These are phyloP conservation scores for Lasiosphaeriaceae sp. DNA, from an alignment of 495 filamentous ascomycete species.

Conservation along the genomic window DNA sequence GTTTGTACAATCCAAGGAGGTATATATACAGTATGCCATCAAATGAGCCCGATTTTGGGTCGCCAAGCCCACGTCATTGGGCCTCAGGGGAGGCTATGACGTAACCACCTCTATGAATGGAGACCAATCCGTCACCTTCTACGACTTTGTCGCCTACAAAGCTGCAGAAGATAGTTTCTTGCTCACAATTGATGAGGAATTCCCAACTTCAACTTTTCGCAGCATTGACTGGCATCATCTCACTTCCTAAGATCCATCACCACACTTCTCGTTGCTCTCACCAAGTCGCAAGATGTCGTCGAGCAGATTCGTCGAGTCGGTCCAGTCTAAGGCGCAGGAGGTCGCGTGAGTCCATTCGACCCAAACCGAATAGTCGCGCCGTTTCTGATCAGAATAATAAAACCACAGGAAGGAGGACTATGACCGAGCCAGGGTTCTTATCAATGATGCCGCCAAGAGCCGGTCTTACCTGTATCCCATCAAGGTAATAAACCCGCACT, in stretches of 20 bases:
- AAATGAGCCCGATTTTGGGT: slow-evolving; percentile 6
- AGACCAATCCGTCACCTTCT: too few species aligned
- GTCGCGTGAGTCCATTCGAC: slow-evolving; percentile 38
- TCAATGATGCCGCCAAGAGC: slow-evolving; percentile 63
- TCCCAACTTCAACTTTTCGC: too few species aligned
- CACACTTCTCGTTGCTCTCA: not conserved
- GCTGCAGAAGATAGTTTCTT: too few species aligned
- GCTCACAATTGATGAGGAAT: too few species aligned
- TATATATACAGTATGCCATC: too few species aligned
- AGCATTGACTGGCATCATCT: too few species aligned
- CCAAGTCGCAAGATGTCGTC: slow-evolving; percentile 15
- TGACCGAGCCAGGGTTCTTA: slow-evolving; percentile 47
- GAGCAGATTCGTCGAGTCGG: slow-evolving; percentile 24
- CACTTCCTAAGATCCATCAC: not conserved
- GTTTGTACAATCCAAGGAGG: too few species aligned
- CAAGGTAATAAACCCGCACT: slow-evolving; percentile 48
- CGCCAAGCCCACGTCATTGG: not conserved
- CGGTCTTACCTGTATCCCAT: slow-evolving; percentile 83
- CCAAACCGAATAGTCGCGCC: not conserved
- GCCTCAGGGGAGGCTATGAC: not conserved
- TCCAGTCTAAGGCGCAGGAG: slow-evolving; percentile 45
- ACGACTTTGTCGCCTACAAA: too few species aligned
- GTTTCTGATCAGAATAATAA: slow-evolving; percentile 7
- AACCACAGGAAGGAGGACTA: slow-evolving; percentile 52
- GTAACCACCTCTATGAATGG: too few species aligned